Evolutionary conservation across 2,329 filamentous ascomycete species (phyloP).

Genomic region (Herpotrichia juniperi): DNA sequence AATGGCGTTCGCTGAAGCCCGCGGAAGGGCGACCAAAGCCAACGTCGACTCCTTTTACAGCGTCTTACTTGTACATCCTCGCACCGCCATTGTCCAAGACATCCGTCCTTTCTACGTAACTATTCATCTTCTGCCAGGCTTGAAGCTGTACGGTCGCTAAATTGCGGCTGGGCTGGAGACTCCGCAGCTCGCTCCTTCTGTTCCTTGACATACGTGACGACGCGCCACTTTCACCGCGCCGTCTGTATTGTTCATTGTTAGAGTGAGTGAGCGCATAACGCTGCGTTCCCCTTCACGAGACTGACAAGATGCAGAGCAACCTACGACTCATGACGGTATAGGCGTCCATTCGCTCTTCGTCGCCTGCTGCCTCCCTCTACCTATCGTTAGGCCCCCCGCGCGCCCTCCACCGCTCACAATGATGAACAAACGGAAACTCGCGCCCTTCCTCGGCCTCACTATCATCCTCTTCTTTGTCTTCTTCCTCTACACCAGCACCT

Average conservation of each 20-base stretch:
- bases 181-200: neutral
- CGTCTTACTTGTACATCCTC: neutral
- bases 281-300: neutral
- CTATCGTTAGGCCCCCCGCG: neutral
- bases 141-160: no score
- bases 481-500: constrained; percentile 46
- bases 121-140: no score
- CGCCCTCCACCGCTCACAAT: neutral
- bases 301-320: neutral
- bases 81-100: neutral
- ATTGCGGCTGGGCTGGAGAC: no score
- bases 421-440: constrained; percentile 33
- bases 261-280: neutral
- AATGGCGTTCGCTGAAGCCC: neutral
- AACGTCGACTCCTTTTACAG: neutral
- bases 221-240: neutral
- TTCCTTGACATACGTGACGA: no score
- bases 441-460: constrained; percentile 38
- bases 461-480: constrained; percentile 40
- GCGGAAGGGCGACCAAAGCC: neutral
- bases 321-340: neutral
- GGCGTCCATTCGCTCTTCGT: neutral
- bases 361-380: neutral
- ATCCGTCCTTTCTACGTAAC: constrained; percentile 10
- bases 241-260: neutral